Base-by-base conservation (phyloP, 202 grass and related monocot species). In the Setaria italica region DNA sequence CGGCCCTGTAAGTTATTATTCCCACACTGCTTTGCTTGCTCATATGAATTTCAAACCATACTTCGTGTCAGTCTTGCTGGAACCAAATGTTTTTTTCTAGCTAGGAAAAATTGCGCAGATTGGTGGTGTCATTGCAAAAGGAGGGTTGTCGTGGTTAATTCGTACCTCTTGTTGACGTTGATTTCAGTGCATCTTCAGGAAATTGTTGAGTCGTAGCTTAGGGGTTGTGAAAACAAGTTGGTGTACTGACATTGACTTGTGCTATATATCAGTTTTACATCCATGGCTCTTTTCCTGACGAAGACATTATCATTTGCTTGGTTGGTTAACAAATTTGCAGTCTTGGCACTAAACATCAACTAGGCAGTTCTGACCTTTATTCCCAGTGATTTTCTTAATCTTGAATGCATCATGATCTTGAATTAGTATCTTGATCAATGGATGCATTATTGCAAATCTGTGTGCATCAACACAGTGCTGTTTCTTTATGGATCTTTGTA, bases 1-100 rank as follows among this genome's bases (percentile, higher is more conserved):
- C 71, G 95, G 92, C 65, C 77, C 92, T 72, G 92, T 97, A 97
- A 91, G 93, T 55, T 17, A 76, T 21, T 67, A 11, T 10, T 2
- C 48, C 62, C 70, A 19, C n/a, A 2, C 9, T 50, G 42, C 15
- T 11, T 64, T 63, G 7, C 58, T 32, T 49, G 9, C 58, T 84
- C 35, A 39, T 5, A 50, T 29, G 29, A 65, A 45, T 34, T 57
- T 14, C 2, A 34, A 19, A 2, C 71, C 21, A 21, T 84, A n/a
- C 17, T 64, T 70, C 5, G 21, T 0, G 30, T 7, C 0, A 15
- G 54, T 3, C 67, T 67, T 67, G 9, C 14, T 58, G 54, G 17
- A 13, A 16, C 46, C 34, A 58, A 60, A 6, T 21, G 6, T 0
- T 1, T 48, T 3, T 59, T 0, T 62, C 3, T 72, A 14, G 53